Base-by-base conservation (phyloP, 139 green algal species). In the Dunaliella primolecta region DNA sequence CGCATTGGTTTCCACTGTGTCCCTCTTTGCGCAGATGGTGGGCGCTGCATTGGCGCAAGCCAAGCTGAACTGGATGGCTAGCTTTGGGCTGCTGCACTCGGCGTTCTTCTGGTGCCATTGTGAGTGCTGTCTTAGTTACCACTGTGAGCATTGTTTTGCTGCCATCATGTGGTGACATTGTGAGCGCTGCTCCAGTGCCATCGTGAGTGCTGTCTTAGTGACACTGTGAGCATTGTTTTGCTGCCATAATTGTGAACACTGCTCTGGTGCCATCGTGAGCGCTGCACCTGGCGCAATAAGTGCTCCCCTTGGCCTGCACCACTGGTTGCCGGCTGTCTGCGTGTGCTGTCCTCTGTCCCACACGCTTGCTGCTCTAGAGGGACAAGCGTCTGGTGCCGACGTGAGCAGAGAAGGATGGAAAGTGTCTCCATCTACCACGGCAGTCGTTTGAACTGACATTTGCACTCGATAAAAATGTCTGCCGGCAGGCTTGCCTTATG, bases 181-280 rank as follows among this genome's bases (percentile, higher is more conserved):
- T n/a, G n/a, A n/a, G 89, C 87, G 30, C 99, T 98, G 92, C 99
- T 97, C 84, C 31, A 78, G 70, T 85, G 98, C 78, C 97, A 99
- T 93, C 99, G 99, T 93, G 92, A 98, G 85, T 99, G 98, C 87
- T n/a, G n/a, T n/a, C n/a, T n/a, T n/a, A n/a, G n/a, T n/a, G n/a
- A n/a, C 95, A 95, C 80, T 92, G 81, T 71, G 57, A 84, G 56
- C 25, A 36, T 24, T 29, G 74, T 79, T n/a, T n/a, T n/a, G n/a
- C n/a, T n/a, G n/a, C n/a, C n/a, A n/a, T n/a, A n/a, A n/a, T n/a
- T n/a, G n/a, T n/a, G n/a, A n/a, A 89, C 87, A 30, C 99, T 98
- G 92, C 99, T 97, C 84, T 34, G 80, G 70, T 85, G 98, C 78
- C 97, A 99, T 93, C 99, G 99, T 93, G 92, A 98, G 85, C 98